These are phyloP conservation scores for Huntiella omanensis DNA, from an alignment of 2,329 filamentous ascomycete genomes.

Conservation along the genomic window DNA sequence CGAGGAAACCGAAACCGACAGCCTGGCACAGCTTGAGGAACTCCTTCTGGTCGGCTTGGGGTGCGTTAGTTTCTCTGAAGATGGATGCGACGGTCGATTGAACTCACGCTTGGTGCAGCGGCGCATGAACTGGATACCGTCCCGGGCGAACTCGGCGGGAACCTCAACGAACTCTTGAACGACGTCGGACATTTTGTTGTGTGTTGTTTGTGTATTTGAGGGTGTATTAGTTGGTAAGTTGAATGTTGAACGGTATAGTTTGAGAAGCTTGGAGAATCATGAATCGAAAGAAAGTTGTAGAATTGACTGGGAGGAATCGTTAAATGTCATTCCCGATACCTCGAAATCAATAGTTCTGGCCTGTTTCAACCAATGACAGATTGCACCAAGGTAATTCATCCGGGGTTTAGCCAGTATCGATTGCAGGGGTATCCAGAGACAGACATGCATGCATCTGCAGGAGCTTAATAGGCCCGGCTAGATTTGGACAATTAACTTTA, in stretches of 20 bases:
- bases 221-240: too few relatives aligned
- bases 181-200: constrained; percentile 38
- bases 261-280: not conserved
- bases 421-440: too few relatives aligned
- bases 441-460: too few relatives aligned
- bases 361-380: too few relatives aligned
- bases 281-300: constrained; percentile 4
- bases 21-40: constrained; percentile 32
- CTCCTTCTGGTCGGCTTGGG: constrained; percentile 22
- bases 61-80: constrained; percentile 4
- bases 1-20: constrained; percentile 49
- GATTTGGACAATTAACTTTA: too few relatives aligned
- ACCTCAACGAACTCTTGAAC: constrained; percentile 53
- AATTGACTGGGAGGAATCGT: not conserved
- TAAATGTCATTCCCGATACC: too few relatives aligned
- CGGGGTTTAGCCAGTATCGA: too few relatives aligned
- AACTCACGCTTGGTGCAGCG: constrained; percentile 42
- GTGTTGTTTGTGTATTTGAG: constrained; percentile 13
- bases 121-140: constrained; percentile 43
- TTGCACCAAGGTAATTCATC: too few relatives aligned
- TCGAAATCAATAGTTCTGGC: too few relatives aligned
- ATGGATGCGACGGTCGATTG: not conserved
- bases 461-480: too few relatives aligned
- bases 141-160: constrained; percentile 44
- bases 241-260: too few relatives aligned